These are phyloP conservation scores for Wickerhamiella brachini DNA, from an alignment of 805 yeast genomes.

Conservation along the genomic window DNA sequence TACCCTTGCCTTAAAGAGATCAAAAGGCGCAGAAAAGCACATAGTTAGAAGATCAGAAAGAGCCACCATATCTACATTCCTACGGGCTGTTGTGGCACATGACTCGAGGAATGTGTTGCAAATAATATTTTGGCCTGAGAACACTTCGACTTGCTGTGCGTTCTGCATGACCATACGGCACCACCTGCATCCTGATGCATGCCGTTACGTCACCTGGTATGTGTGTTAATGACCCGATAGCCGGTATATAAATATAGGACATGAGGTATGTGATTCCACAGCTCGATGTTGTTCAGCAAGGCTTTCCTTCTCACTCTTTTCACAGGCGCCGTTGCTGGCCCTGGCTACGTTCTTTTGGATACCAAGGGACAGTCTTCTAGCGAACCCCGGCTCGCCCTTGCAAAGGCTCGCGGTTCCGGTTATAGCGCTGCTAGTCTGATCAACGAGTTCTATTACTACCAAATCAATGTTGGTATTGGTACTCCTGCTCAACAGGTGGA, in stretches of 20 bases:
- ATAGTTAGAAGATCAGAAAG: too few relatives aligned
- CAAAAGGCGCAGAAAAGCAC: neutral
- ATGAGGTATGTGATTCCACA: neutral
- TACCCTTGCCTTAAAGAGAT: neutral
- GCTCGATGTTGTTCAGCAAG: neutral
- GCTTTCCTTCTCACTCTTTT: neutral
- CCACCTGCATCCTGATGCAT: neutral
- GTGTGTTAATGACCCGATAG: neutral
- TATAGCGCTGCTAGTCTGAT: neutral
- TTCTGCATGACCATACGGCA: neutral
- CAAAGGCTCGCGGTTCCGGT: neutral
- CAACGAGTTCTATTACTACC: conserved; percentile 15
- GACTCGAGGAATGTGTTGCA: too few relatives aligned
- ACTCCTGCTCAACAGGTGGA: conserved; percentile 38
- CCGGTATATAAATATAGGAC: neutral
- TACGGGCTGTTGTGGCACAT: too few relatives aligned
- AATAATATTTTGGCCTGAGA: too few relatives aligned
- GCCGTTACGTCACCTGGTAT: neutral
- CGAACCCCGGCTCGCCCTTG: neutral
- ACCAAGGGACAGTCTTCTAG: neutral
- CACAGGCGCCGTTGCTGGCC: neutral
- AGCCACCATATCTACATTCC: too few relatives aligned
- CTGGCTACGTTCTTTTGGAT: neutral
- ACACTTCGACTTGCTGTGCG: too few relatives aligned
- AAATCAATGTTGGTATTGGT: conserved; percentile 29